Evolutionary conservation across 768 basidiomycete genomes (phyloP).

Genomic region (Tulasnella sp.): DNA sequence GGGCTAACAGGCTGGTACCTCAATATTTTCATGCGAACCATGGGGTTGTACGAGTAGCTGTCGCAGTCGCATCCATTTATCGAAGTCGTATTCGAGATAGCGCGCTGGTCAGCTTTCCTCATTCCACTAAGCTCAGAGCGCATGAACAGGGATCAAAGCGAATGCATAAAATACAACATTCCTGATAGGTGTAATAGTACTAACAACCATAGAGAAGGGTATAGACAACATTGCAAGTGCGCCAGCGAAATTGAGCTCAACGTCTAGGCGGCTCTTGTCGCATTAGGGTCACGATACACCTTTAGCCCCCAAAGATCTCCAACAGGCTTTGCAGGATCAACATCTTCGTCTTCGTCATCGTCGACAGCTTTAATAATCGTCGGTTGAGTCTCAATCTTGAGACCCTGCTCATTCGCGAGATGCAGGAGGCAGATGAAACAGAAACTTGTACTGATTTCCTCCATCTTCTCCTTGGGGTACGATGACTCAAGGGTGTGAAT

Average conservation of each 20-base stretch:
- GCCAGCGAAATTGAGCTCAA: not conserved
- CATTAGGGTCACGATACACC: constrained; percentile 20
- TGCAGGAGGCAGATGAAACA: constrained; percentile 98
- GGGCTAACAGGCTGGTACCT: constrained; percentile 80
- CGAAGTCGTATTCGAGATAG: too few species aligned
- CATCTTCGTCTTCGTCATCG: constrained; percentile 18
- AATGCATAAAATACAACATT: not conserved
- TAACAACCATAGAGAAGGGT: not conserved
- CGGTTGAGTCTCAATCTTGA: constrained; percentile 48
- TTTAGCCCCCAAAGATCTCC: constrained; percentile 20
- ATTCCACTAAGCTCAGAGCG: too few species aligned
- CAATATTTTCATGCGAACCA: constrained; percentile 38
- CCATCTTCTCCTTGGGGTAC: constrained; percentile 91
- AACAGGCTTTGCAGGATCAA: constrained; percentile 13
- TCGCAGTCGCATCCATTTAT: not conserved
- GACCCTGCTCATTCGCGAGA: constrained; percentile 90
- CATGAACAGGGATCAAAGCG: too few species aligned
- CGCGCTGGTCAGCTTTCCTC: too few species aligned
- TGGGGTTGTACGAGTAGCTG: constrained; percentile 4
- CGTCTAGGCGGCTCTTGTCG: constrained; percentile 16
- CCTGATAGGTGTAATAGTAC: not conserved
- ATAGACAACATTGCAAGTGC: not conserved
- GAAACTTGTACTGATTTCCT: constrained; percentile 97
- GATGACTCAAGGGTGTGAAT: constrained; percentile 68
- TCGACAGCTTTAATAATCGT: constrained; percentile 16